phyloP scores from a whole-genome alignment of 768 basidiomycete genomes.

The Lactarius vividus region DNA sequence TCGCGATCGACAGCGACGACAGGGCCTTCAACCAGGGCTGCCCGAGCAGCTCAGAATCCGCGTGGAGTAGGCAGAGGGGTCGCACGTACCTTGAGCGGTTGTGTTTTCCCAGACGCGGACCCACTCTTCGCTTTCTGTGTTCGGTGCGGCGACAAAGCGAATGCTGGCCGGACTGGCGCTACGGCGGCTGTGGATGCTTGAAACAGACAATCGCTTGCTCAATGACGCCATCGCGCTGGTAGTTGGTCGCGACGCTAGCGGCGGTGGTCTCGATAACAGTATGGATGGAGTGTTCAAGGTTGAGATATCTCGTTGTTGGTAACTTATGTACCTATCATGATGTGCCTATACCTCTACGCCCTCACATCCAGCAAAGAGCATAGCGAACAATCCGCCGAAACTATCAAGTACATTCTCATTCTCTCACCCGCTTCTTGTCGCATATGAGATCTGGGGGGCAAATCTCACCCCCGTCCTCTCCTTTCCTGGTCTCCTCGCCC shows the following conservation, averaged over 20 bases:
- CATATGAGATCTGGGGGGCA: no score
- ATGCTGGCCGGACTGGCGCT: slow-evolving; percentile 24
- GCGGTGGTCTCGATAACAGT: not conserved
- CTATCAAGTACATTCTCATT: no score
- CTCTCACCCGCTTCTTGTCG: no score
- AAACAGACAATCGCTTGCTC: slow-evolving; percentile 35
- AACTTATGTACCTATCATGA: no score
- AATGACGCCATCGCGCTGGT: slow-evolving; percentile 30
- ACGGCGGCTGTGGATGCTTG: slow-evolving; percentile 30
- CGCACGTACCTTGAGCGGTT: slow-evolving; percentile 52
- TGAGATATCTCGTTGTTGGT: not conserved
- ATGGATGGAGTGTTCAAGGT: not conserved
- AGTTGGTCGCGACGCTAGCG: not conserved
- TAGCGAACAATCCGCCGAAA: no score
- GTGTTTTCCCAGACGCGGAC: slow-evolving; percentile 54
- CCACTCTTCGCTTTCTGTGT: slow-evolving; percentile 50
- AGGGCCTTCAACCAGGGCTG: slow-evolving; percentile 69
- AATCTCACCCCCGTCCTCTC: no score
- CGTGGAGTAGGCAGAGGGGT: not conserved
- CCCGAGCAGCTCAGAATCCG: not conserved
- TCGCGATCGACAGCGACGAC: slow-evolving; percentile 68
- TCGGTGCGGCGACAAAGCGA: slow-evolving; percentile 32
- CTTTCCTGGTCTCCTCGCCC: no score
- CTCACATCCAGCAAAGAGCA: no score
- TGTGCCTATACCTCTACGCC: no score